Percentiles rank a stretch among this genome's conserved stretches.
phyloP scores from a whole-genome alignment of 83 land plant genomes.

The Thuja plicata region DNA sequence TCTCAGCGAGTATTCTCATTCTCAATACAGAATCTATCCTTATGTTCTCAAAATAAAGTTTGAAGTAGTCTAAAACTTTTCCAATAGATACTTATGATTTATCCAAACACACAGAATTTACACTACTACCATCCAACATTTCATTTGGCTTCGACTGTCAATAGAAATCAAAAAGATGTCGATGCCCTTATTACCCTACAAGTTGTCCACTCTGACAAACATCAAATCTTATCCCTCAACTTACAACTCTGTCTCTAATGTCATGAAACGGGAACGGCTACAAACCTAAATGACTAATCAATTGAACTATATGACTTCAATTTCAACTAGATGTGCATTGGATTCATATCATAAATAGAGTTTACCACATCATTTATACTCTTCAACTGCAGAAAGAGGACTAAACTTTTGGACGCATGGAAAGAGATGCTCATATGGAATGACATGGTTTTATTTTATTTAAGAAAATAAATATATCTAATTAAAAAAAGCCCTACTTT shows the following conservation, averaged over 20 bases:
- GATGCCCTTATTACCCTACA: neutral
- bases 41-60: neutral
- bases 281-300: too few relatives aligned
- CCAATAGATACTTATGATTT: neutral
- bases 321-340: too few relatives aligned
- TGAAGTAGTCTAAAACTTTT: neutral
- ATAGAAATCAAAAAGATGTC: neutral
- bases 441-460: neutral
- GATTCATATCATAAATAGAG: too few relatives aligned
- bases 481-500: neutral
- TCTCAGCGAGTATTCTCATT: neutral
- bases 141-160: neutral
- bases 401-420: too few relatives aligned
- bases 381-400: too few relatives aligned
- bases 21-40: neutral
- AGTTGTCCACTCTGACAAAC: neutral
- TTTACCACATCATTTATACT: too few relatives aligned
- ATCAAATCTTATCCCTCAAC: neutral
- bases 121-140: neutral
- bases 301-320: too few relatives aligned
- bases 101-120: neutral
- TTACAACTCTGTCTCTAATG: neutral
- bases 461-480: neutral
- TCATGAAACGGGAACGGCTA: too few relatives aligned
- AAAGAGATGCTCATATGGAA: neutral